A percentile compares a stretch with the other conserved stretches of the same genome.
Conservation (phyloP, 2,329 filamentous ascomycete species). For the Ampelomyces quisqualis region DNA sequence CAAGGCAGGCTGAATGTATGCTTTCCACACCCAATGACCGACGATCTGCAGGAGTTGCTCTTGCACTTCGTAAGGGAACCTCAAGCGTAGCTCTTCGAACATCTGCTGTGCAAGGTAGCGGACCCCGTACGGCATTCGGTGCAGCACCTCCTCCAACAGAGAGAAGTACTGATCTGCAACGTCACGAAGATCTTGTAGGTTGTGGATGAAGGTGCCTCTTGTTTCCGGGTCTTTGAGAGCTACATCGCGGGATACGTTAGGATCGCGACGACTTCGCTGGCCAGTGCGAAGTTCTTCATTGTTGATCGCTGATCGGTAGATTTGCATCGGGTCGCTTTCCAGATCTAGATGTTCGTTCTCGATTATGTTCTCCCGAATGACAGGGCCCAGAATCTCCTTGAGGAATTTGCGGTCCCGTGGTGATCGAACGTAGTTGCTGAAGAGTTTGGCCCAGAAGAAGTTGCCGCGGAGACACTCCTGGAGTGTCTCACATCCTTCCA, state of each 20-base stretch:
- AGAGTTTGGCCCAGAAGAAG: constrained; percentile 88
- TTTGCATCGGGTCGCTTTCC: constrained; percentile 96
- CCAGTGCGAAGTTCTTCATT: constrained; percentile 96
- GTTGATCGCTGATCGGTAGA: constrained; percentile 92
- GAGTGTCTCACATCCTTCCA: constrained; percentile 69
- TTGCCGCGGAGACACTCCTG: constrained; percentile 87
- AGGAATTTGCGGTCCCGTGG: constrained; percentile 91
- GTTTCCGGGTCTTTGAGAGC: constrained; percentile 97
- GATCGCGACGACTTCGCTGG: constrained; percentile 73
- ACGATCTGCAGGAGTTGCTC: constrained; percentile 79
- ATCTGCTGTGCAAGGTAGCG: constrained; percentile 85
- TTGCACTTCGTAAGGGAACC: constrained; percentile 78
- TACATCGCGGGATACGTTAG: constrained; percentile 84
- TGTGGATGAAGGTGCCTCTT: constrained; percentile 86
- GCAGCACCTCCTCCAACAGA: constrained; percentile 76
- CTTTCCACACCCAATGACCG: constrained; percentile 90
- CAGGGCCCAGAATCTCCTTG: constrained; percentile 76
- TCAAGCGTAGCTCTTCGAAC: constrained; percentile 72
- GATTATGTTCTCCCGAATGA: constrained; percentile 89
- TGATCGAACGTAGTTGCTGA: constrained; percentile 84
- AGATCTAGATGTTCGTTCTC: constrained; percentile 88
- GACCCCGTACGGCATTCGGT: constrained; percentile 89
- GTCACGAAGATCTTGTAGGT: constrained; percentile 89
- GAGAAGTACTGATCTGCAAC: constrained; percentile 89
- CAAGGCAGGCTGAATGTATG: constrained; percentile 87